Percentiles rank a stretch among this genome's conserved stretches.
These are phyloP conservation scores for Musa itinerans DNA, from an alignment of 176 grass and related monocot genomes.

Conservation along the genomic window DNA sequence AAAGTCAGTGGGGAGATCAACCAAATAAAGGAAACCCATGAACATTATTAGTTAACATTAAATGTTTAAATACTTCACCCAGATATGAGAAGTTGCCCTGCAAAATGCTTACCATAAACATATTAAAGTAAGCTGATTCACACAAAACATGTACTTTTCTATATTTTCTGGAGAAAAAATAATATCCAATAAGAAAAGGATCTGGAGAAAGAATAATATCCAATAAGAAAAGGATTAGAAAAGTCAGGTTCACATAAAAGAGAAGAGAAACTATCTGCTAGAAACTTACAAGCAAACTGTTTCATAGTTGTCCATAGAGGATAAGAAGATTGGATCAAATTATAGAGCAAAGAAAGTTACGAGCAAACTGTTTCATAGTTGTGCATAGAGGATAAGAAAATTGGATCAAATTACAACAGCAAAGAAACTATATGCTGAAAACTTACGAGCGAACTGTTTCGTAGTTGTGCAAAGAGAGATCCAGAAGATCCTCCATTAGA, in stretches of 20 bases:
- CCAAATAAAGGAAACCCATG: too few relatives aligned
- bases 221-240: too few relatives aligned
- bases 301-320: constrained; percentile 80
- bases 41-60: too few relatives aligned
- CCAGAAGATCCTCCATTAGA: constrained; percentile 84
- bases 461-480: constrained; percentile 90
- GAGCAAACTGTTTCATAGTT: constrained; percentile 90
- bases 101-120: too few relatives aligned
- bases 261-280: too few relatives aligned
- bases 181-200: not conserved
- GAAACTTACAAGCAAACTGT: constrained; percentile 17
- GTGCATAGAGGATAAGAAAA: constrained; percentile 37
- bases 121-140: not conserved
- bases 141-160: not conserved
- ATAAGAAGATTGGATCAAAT: not conserved
- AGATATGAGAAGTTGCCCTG: too few relatives aligned
- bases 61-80: not conserved
- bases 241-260: not conserved
- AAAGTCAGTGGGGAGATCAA: too few relatives aligned
- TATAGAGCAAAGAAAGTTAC: constrained; percentile 29
- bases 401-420: not conserved
- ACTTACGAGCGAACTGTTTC: constrained; percentile 91
- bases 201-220: too few relatives aligned
- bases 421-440: not conserved
- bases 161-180: not conserved